Conservation (phyloP, 2,329 filamentous ascomycete species). For the Teratosphaeria gauchensis region DNA sequence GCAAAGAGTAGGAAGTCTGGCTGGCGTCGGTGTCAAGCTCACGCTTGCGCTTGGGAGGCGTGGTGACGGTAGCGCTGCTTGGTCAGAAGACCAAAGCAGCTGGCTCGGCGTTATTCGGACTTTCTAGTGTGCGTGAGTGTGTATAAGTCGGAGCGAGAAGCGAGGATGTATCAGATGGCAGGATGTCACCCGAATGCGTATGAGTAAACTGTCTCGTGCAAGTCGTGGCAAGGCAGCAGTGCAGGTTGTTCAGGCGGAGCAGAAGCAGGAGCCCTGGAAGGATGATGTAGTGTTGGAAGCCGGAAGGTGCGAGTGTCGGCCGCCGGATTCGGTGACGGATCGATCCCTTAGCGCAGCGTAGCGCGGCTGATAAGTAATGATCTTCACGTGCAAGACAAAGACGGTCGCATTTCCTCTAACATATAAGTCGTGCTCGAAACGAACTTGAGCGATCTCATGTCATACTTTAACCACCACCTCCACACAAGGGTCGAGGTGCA, state of each 20-base stretch:
- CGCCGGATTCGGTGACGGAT: no score
- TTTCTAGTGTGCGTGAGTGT: background rate
- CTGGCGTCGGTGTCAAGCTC: slow-evolving; percentile 21
- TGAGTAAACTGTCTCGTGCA: background rate
- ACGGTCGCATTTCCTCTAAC: background rate
- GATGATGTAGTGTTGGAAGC: background rate
- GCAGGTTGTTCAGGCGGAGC: background rate
- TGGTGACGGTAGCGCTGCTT: slow-evolving; percentile 14
- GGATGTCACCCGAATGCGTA: background rate
- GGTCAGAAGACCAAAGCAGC: slow-evolving; percentile 18
- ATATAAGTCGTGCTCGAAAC: background rate
- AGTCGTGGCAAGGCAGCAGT: background rate
- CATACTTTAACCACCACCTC: background rate
- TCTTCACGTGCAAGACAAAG: background rate
- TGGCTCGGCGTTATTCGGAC: background rate
- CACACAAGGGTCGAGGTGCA: background rate
- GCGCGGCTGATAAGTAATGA: background rate
- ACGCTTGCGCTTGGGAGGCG: slow-evolving; percentile 25
- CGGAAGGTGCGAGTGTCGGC: no score
- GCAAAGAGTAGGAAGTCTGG: slow-evolving; percentile 17
- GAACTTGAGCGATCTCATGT: background rate
- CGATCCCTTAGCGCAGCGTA: background rate
- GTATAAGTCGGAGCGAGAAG: background rate
- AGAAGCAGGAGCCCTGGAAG: background rate
- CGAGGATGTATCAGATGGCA: background rate